A percentile compares a stretch with the other conserved stretches of the same genome.
phyloP scores from a whole-genome alignment of 495 filamentous ascomycete species.

The Thermothielavioides terrestris region DNA sequence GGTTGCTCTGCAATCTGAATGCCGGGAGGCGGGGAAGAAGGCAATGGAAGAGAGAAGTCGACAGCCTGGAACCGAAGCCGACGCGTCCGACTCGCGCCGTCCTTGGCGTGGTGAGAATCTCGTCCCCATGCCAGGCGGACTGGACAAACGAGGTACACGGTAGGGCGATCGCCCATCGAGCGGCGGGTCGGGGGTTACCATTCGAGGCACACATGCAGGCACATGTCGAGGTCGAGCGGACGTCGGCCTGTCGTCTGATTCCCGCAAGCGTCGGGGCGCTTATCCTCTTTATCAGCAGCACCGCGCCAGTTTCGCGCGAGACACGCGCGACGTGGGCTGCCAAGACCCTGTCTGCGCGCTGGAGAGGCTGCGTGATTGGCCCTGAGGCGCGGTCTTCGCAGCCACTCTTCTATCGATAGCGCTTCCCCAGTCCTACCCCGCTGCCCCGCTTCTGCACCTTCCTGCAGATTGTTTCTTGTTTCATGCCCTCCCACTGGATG shows the following conservation, averaged over 20 bases:
- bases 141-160: too few species aligned
- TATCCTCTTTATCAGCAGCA: conserved; percentile 12
- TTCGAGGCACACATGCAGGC: background rate
- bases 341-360: conserved; percentile 8
- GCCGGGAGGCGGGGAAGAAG: background rate
- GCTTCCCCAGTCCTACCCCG: conserved; percentile 15
- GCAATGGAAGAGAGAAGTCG: background rate
- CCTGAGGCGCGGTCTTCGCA: background rate
- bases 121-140: too few species aligned
- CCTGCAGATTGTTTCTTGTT: conserved; percentile 13
- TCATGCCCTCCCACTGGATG: conserved; percentile 18
- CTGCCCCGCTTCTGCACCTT: conserved; percentile 7
- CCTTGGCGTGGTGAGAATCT: too few species aligned
- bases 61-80: background rate
- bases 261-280: conserved; percentile 11
- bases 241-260: conserved; percentile 11
- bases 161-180: background rate
- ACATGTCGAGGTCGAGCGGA: background rate
- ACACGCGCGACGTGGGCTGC: conserved; percentile 15
- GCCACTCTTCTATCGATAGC: conserved; percentile 25
- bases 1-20: background rate
- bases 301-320: conserved; percentile 25
- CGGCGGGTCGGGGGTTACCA: background rate
- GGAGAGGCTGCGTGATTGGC: conserved; percentile 4
- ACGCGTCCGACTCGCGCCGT: background rate